Percentiles rank a stretch among this genome's conserved stretches.
Evolutionary conservation across 1,284 basidiomycete species (phyloP).

Genomic region (Cutaneotrichosporon dermatis): DNA sequence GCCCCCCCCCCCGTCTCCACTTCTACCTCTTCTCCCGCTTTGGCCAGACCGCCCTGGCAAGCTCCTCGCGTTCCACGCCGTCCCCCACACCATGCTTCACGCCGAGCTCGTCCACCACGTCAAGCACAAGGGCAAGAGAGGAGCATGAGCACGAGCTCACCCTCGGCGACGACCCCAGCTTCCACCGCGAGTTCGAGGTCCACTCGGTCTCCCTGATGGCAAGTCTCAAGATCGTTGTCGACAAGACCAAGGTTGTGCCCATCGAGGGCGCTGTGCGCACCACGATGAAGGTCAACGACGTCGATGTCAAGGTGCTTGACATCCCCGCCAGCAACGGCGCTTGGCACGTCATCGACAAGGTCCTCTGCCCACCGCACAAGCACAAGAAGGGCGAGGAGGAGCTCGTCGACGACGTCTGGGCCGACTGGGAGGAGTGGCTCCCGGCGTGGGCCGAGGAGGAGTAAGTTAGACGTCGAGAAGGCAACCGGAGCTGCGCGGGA

Average conservation of each 20-base stretch:
- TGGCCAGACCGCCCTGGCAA: constrained; percentile 59
- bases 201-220: constrained; percentile 55
- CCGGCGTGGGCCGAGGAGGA: constrained; percentile 2
- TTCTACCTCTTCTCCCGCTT: constrained; percentile 66
- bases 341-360: constrained; percentile 55
- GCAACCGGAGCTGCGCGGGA: too few relatives aligned
- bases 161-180: constrained; percentile 47
- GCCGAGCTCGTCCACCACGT: constrained; percentile 54
- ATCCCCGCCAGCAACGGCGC: constrained; percentile 59
- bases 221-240: constrained; percentile 55
- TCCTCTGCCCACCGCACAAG: constrained; percentile 55
- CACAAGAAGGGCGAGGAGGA: constrained; percentile 30
- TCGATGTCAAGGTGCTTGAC: constrained; percentile 54
- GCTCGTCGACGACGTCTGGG: constrained; percentile 51
- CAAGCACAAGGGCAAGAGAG: constrained; percentile 5
- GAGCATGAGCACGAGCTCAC: too few relatives aligned
- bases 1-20: constrained; percentile 58
- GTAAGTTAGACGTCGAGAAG: too few relatives aligned
- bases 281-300: constrained; percentile 57
- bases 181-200: constrained; percentile 53
- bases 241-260: constrained; percentile 52
- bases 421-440: constrained; percentile 58
- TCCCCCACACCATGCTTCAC: constrained; percentile 58
- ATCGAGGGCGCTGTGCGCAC: constrained; percentile 49
- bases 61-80: constrained; percentile 62